A percentile compares a stretch with the other conserved stretches of the same genome.
phyloP scores from a whole-genome alignment of 2,329 filamentous ascomycete species.

The Claviceps paspali region DNA sequence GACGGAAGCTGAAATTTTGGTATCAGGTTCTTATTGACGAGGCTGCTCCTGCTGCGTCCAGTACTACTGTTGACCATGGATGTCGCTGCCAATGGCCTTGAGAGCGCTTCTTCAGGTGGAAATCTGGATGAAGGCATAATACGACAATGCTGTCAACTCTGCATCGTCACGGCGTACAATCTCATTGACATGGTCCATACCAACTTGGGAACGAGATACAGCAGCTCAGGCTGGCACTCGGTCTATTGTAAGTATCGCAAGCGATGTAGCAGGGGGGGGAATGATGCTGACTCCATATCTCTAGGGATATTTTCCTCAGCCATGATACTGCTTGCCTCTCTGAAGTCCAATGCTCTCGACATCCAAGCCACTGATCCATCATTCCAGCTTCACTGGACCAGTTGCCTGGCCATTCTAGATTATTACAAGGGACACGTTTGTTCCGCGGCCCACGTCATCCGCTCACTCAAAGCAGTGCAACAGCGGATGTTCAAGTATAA shows the following conservation, averaged over 20 bases:
- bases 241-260: constrained; percentile 1
- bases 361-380: constrained; percentile 1
- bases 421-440: background rate
- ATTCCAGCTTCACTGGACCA: constrained; percentile 1
- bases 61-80: background rate
- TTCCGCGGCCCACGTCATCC: background rate
- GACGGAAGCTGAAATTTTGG: background rate
- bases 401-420: constrained; percentile 1
- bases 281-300: background rate
- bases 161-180: constrained; percentile 1
- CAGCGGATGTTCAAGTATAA: constrained; percentile 2
- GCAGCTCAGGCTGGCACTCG: constrained; percentile 3
- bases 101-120: background rate
- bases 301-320: constrained; percentile 2
- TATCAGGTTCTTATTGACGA: constrained; percentile 1
- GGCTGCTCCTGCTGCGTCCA: constrained; percentile 1
- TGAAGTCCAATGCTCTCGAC: background rate
- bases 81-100: background rate
- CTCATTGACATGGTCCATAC: constrained; percentile 1
- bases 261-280: background rate
- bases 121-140: constrained; percentile 1
- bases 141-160: constrained; percentile 2
- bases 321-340: constrained; percentile 1
- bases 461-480: background rate
- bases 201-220: constrained; percentile 1